phyloP scores from a whole-genome alignment of 805 yeast species.

The Starmerella potacharoeniae region DNA sequence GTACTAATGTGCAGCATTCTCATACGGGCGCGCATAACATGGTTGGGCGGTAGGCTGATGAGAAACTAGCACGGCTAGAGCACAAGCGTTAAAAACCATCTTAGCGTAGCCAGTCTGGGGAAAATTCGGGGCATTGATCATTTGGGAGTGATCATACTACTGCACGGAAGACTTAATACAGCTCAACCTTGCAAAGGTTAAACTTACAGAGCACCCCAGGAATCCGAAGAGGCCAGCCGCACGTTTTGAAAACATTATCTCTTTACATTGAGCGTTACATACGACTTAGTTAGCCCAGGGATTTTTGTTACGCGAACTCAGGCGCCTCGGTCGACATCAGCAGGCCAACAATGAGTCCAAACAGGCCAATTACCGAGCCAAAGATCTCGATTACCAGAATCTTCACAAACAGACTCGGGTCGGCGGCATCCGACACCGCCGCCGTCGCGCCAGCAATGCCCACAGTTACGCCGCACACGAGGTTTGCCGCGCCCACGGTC shows the following conservation, averaged over 20 bases:
- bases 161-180: too few species aligned
- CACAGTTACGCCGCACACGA: slow-evolving; percentile 93
- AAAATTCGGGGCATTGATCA: too few species aligned
- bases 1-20: too few species aligned
- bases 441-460: slow-evolving; percentile 99
- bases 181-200: too few species aligned
- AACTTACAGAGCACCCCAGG: too few species aligned
- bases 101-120: too few species aligned
- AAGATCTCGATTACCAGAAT: slow-evolving; percentile 94
- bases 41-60: too few species aligned
- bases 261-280: not conserved
- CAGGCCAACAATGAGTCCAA: slow-evolving; percentile 95
- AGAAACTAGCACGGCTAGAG: too few species aligned
- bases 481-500: slow-evolving; percentile 86
- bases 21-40: too few species aligned
- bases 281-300: not conserved
- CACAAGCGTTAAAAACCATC: too few species aligned
- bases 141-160: too few species aligned
- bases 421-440: slow-evolving; percentile 95
- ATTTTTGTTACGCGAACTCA: slow-evolving; percentile 48
- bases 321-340: slow-evolving; percentile 93
- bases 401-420: slow-evolving; percentile 85
- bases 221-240: too few species aligned
- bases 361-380: slow-evolving; percentile 89
- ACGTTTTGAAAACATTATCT: not conserved